Evolutionary conservation across 495 filamentous ascomycete genomes (phyloP), one percentile per base, ranked within the genome.

Genomic region (Geoglossum glabrum): DNA sequence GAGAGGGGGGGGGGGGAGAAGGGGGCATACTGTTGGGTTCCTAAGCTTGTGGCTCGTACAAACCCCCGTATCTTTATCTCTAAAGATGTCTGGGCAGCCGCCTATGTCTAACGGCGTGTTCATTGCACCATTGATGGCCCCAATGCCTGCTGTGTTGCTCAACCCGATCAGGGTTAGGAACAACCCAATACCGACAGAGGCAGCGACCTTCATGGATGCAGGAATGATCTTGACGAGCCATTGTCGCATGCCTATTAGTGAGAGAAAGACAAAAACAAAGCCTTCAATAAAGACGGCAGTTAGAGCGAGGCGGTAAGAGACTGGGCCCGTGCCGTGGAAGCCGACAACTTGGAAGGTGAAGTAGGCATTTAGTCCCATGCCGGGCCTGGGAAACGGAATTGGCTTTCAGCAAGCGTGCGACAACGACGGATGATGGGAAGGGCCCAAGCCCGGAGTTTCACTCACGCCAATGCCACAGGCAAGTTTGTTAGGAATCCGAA

Each of bases 231-330:
- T 79, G 1, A 85, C 86, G 28, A 90, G 75, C 86, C 86, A 90
- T 66, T 90, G 86, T 11, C 86, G 79, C 68, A 90, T 76, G 25
- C 86, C 86, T 33, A 86, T 68, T 15, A 90, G 64, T 0, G 86
- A 84, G 21, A 92, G 71, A 3, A 67, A 76, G 55, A 80, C 60
- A 68, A 88, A 88, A 21, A 87, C 77, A 64, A 78, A 83, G 10
- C 86, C 86, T 65, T 92, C 86, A 10, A 88, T 80, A 64, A 92
- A 92, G 47, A 89, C 85, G 3, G 86, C 85, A 13, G 85, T 89
- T 49, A 90, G 68, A 9, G 86, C 86, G 2, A 85, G 71, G 15
- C 72, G 63, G 65, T 85, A 90, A 0, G 84, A 76, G 26, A 89
- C 80, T 46, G 73, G 65, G 3, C 84, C 84, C 1, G 65, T 66